These are phyloP conservation scores for Lichenothelia convexa DNA, from an alignment of 495 filamentous ascomycete genomes.

Conservation along the genomic window DNA sequence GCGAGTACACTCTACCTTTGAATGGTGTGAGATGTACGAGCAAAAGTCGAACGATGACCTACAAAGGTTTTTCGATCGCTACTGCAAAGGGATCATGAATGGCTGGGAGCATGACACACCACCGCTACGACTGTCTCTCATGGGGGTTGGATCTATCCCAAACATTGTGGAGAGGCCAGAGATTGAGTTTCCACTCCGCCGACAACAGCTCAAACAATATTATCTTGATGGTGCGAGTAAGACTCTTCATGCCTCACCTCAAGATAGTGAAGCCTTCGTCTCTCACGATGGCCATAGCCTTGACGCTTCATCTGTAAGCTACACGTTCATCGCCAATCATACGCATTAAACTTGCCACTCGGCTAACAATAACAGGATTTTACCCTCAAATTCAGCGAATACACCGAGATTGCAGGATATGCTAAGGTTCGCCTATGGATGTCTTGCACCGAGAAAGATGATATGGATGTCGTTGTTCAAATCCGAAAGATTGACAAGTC, in stretches of 20 bases:
- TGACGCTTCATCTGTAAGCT: no score
- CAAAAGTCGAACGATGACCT: constrained; percentile 3
- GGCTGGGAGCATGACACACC: neutral
- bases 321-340: no score
- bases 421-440: constrained; percentile 25
- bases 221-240: no score
- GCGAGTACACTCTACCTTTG: constrained; percentile 21
- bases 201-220: no score
- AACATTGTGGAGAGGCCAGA: neutral
- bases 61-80: constrained; percentile 1
- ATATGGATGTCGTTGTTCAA: constrained; percentile 24
- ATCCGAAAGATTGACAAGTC: constrained; percentile 22
- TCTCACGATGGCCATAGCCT: no score
- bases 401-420: no score
- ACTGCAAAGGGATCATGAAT: neutral
- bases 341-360: no score
- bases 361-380: no score
- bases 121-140: no score
- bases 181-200: constrained; percentile 16
- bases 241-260: no score
- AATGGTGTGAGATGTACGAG: constrained; percentile 19
- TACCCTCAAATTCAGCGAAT: constrained; percentile 17
- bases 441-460: constrained; percentile 22
- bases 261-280: no score
- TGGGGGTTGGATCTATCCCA: no score